These are phyloP conservation scores for Fomitopsis palustris DNA, from an alignment of 1,284 basidiomycete genomes.

Conservation along the genomic window DNA sequence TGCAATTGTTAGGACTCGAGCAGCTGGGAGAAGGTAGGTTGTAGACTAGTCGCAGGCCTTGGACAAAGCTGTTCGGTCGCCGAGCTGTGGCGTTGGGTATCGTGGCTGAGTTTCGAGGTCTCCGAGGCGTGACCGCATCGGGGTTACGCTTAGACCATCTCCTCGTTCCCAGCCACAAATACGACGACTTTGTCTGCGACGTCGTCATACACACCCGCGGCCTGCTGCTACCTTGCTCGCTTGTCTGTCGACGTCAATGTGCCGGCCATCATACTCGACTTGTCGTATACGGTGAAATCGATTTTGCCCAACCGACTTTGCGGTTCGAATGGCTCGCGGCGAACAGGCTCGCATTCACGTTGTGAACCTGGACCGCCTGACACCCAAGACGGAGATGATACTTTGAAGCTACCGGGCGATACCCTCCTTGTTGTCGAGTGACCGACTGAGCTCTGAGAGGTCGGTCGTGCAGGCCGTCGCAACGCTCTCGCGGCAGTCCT, in stretches of 20 bases:
- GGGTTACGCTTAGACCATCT: slow-evolving; percentile 2
- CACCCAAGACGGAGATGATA: not conserved
- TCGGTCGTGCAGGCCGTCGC: not conserved
- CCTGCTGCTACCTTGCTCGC: not conserved
- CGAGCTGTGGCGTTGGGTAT: not conserved
- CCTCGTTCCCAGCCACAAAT: not conserved
- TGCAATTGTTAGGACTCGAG: too few species aligned
- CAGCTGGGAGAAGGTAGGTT: not conserved
- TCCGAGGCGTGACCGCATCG: not conserved
- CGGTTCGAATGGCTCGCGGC: not conserved
- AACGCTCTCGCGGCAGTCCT: too few species aligned
- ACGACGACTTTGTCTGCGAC: not conserved
- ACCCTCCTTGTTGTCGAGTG: not conserved
- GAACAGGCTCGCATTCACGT: too few species aligned
- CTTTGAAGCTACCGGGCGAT: not conserved
- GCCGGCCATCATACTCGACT: not conserved
- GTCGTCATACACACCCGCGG: not conserved
- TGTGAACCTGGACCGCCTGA: too few species aligned
- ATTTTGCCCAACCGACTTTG: not conserved
- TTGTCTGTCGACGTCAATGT: not conserved
- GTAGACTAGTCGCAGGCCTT: not conserved
- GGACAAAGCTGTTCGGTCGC: not conserved
- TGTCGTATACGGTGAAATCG: too few species aligned
- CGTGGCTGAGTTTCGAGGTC: not conserved
- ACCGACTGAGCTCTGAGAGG: not conserved